Evolutionary conservation across 495 filamentous ascomycete species (phyloP).

Genomic region (Gamarada debralockiae): DNA sequence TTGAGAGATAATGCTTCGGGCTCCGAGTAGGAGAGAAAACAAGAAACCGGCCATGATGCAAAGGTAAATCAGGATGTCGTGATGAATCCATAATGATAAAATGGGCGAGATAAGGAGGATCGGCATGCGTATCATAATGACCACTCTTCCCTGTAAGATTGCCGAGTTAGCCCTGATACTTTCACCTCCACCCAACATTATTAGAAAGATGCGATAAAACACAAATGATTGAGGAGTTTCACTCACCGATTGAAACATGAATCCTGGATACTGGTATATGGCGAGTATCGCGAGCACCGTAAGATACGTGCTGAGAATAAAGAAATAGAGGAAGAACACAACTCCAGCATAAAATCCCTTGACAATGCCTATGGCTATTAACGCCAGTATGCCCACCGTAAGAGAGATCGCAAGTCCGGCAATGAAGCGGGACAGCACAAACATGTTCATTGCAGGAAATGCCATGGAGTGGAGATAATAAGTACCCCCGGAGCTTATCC

Average conservation of each 20-base stretch:
- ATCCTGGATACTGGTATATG: slow-evolving; percentile 53
- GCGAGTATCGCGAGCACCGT: slow-evolving; percentile 45
- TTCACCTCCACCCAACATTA: too few relatives aligned
- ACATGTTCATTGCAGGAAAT: slow-evolving; percentile 58
- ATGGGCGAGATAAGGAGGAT: slow-evolving; percentile 45
- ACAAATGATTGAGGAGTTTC: background rate
- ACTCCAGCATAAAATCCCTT: slow-evolving; percentile 36
- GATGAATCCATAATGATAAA: slow-evolving; percentile 36
- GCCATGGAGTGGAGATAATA: slow-evolving; percentile 60
- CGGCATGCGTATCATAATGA: slow-evolving; percentile 35
- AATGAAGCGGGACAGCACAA: slow-evolving; percentile 53
- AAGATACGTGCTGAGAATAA: slow-evolving; percentile 45
- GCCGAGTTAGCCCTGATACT: background rate
- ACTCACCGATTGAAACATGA: slow-evolving; percentile 43
- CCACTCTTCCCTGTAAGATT: slow-evolving; percentile 1
- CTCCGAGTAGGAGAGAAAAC: slow-evolving; percentile 34
- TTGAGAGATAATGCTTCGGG: slow-evolving; percentile 37
- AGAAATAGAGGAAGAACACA: slow-evolving; percentile 46
- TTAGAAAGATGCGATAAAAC: background rate
- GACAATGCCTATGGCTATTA: slow-evolving; percentile 41
- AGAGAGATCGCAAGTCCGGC: slow-evolving; percentile 54
- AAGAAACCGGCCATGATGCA: slow-evolving; percentile 41
- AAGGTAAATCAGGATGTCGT: slow-evolving; percentile 45
- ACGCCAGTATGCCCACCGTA: slow-evolving; percentile 42
- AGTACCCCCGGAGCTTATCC: slow-evolving; percentile 54